Conservation (phyloP, 345 rosid genomes). For the Syzygium jambos region DNA sequence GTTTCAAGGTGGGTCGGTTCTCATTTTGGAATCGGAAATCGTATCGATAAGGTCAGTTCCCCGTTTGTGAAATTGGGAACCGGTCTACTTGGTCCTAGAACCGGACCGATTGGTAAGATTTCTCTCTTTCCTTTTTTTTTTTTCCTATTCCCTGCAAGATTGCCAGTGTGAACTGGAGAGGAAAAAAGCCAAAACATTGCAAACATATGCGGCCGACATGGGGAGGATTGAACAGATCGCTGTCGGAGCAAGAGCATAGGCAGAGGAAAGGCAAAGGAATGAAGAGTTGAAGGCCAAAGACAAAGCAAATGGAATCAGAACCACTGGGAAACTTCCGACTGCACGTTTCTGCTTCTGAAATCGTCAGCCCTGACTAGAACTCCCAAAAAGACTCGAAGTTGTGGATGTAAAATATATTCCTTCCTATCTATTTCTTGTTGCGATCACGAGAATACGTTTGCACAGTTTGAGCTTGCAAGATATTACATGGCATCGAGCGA, state of each 20-base stretch:
- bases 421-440: background rate
- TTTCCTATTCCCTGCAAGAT: too few species aligned
- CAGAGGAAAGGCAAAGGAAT: constrained; percentile 32
- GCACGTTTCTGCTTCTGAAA: constrained; percentile 46
- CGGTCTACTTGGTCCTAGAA: too few species aligned
- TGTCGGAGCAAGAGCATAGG: constrained; percentile 47
- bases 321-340: constrained; percentile 32
- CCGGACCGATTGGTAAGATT: too few species aligned
- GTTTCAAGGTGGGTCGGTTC: too few species aligned
- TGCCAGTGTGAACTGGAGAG: too few species aligned
- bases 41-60: too few species aligned
- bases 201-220: too few species aligned
- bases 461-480: background rate
- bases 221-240: constrained; percentile 8
- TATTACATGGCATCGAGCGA: background rate
- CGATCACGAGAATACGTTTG: background rate
- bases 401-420: background rate
- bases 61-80: too few species aligned
- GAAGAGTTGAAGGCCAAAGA: constrained; percentile 49
- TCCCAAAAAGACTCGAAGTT: background rate
- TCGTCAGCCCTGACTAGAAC: background rate
- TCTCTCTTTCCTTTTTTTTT: too few species aligned
- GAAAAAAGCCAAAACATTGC: too few species aligned
- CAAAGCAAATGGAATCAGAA: constrained; percentile 57
- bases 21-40: too few species aligned